Percentiles rank a stretch among this genome's conserved stretches.
These are phyloP conservation scores for Pythium chondricola DNA, from an alignment of 352 stramenopile species.

Conservation along the genomic window DNA sequence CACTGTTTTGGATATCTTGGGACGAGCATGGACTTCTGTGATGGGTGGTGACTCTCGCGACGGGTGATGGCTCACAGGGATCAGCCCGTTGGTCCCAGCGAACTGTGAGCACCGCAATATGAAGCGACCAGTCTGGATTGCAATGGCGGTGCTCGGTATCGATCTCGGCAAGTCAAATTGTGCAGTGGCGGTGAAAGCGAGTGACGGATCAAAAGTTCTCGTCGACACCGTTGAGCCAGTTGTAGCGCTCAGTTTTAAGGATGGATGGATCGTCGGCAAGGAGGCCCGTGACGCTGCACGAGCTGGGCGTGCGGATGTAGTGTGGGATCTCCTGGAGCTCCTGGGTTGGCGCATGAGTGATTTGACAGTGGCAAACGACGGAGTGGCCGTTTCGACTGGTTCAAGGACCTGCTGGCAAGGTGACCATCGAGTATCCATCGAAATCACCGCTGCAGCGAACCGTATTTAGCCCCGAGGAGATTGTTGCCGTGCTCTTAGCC, in stretches of 20 bases:
- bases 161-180: slow-evolving; percentile 15
- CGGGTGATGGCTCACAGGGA: too few relatives aligned
- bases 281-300: slow-evolving; percentile 5
- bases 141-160: slow-evolving; percentile 11
- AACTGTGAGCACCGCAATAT: too few relatives aligned
- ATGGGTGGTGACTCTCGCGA: too few relatives aligned
- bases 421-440: slow-evolving; percentile 20
- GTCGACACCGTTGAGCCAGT: slow-evolving; percentile 5
- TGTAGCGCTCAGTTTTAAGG: slow-evolving; percentile 2
- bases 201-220: background rate
- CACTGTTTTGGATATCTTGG: too few relatives aligned
- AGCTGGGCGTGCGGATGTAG: slow-evolving; percentile 1
- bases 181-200: slow-evolving; percentile 1
- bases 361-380: background rate
- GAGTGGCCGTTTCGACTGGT: slow-evolving; percentile 31
- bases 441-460: background rate
- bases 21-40: too few relatives aligned
- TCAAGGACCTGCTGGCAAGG: slow-evolving; percentile 23
- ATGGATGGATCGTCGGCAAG: slow-evolving; percentile 11
- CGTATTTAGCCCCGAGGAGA: slow-evolving; percentile 30
- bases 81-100: slow-evolving; percentile 4
- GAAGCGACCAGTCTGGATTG: too few relatives aligned
- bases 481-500: slow-evolving; percentile 32
- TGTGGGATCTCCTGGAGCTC: slow-evolving; percentile 15
- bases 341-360: slow-evolving; percentile 13